Evolutionary conservation across 331 rosid genomes (phyloP).

Genomic region (Telfairia occidentalis): DNA sequence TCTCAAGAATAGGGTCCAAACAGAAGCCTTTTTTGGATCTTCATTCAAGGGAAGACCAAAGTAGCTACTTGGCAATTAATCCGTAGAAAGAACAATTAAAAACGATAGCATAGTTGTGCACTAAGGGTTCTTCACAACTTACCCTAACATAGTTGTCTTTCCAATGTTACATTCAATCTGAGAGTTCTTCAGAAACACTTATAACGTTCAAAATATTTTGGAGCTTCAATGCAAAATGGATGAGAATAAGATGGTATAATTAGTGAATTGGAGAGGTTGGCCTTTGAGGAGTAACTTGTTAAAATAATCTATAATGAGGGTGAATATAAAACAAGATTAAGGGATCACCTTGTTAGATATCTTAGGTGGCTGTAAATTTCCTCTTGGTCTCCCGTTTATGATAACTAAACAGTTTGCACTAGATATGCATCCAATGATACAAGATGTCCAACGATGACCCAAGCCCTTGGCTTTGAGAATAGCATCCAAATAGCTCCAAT

Average conservation of each 20-base stretch:
- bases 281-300: not conserved
- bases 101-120: not conserved
- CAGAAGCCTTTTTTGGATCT: not conserved
- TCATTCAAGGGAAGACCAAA: not conserved
- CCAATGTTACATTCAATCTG: not conserved
- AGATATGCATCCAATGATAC: too few species aligned
- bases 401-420: too few species aligned
- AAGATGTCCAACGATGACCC: too few species aligned
- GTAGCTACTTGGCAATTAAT: not conserved
- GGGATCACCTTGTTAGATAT: not conserved
- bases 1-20: not conserved
- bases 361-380: too few species aligned
- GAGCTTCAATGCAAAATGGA: not conserved
- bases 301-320: not conserved
- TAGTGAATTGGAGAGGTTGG: not conserved
- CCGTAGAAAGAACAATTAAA: not conserved
- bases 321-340: not conserved
- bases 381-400: too few species aligned
- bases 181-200: not conserved
- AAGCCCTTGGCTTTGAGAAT: too few species aligned
- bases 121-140: not conserved
- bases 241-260: not conserved
- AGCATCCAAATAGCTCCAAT: too few species aligned
- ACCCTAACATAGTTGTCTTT: not conserved
- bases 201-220: not conserved